phyloP scores from a whole-genome alignment of 768 basidiomycete species.

The Xanthoconium stramineum region DNA sequence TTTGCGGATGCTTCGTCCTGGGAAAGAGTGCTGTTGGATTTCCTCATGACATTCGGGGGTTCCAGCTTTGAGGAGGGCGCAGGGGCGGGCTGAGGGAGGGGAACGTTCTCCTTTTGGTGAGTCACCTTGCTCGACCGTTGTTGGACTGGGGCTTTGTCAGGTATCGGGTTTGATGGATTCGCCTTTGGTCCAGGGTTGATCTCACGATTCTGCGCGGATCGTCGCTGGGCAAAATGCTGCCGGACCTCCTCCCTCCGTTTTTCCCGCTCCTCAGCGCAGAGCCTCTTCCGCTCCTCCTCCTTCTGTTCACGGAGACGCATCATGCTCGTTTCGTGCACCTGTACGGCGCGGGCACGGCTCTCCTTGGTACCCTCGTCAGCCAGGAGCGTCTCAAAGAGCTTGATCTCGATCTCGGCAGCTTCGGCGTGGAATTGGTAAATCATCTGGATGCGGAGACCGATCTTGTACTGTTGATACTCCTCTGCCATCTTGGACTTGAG shows the following conservation, averaged over 20 bases:
- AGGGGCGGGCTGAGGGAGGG: slow-evolving; percentile 9
- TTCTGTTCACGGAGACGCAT: slow-evolving; percentile 32
- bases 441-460: slow-evolving; percentile 33
- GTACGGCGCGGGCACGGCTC: slow-evolving; percentile 26
- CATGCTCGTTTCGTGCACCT: slow-evolving; percentile 33
- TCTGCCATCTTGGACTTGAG: slow-evolving; percentile 33
- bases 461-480: slow-evolving; percentile 31
- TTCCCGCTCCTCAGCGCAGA: slow-evolving; percentile 29
- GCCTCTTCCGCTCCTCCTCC: slow-evolving; percentile 30
- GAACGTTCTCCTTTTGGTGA: slow-evolving; percentile 29
- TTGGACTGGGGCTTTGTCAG: slow-evolving; percentile 16
- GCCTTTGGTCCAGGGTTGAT: slow-evolving; percentile 12
- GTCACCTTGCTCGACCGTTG: slow-evolving; percentile 12
- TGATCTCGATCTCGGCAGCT: slow-evolving; percentile 30
- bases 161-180: slow-evolving; percentile 7
- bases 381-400: slow-evolving; percentile 28
- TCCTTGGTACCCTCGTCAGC: slow-evolving; percentile 28
- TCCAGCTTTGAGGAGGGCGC: slow-evolving; percentile 19
- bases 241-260: slow-evolving; percentile 20
- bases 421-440: slow-evolving; percentile 31
- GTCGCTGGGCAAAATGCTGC: slow-evolving; percentile 20
- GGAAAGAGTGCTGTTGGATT: slow-evolving; percentile 26
- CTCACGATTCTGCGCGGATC: slow-evolving; percentile 16
- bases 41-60: slow-evolving; percentile 20
- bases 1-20: slow-evolving; percentile 24